Conservation (phyloP, 176 grass and related monocot genomes). For the Oryza nivara region DNA sequence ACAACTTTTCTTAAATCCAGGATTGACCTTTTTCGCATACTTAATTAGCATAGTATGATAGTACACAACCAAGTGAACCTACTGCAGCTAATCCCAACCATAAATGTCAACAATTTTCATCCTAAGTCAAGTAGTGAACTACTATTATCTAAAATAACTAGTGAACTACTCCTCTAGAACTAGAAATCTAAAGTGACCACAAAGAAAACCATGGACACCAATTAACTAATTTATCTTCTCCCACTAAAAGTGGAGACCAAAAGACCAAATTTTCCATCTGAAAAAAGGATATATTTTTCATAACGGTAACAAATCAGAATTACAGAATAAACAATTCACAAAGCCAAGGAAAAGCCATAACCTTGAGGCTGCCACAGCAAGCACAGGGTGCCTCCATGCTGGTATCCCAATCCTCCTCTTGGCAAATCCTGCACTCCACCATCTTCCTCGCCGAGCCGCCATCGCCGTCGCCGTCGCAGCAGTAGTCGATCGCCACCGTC, state of each 20-base stretch:
- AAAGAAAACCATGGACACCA: neutral
- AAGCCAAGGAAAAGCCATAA: constrained; percentile 17
- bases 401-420: constrained; percentile 85
- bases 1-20: neutral
- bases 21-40: neutral
- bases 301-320: neutral
- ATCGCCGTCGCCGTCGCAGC: neutral
- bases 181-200: neutral
- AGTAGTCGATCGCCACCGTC: constrained; percentile 25
- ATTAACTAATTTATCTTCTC: neutral
- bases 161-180: neutral
- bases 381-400: constrained; percentile 89
- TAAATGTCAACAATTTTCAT: constrained; percentile 27
- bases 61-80: constrained; percentile 17
- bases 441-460: constrained; percentile 39
- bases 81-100: constrained; percentile 33
- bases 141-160: neutral
- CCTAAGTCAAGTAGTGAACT: constrained; percentile 29
- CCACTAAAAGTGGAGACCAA: neutral
- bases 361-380: constrained; percentile 95
- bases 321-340: neutral
- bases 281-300: neutral
- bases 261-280: neutral
- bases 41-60: constrained; percentile 16
- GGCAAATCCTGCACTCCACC: constrained; percentile 96